Percentiles rank a stretch among this genome's conserved stretches.
Evolutionary conservation across 78 protist genomes (phyloP).

Genomic region (Dictyostelium brefeldianum): DNA sequence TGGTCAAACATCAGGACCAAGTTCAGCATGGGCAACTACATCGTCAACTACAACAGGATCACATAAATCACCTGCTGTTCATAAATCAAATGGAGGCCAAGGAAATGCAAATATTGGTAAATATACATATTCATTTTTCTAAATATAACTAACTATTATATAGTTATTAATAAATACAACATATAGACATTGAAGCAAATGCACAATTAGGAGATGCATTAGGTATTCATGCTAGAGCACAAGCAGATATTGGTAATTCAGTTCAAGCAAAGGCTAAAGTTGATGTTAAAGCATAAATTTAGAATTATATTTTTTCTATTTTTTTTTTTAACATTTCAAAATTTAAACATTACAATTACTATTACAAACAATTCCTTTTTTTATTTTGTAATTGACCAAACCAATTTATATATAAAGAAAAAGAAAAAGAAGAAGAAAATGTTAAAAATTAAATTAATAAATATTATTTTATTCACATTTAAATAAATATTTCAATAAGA

Average conservation of each 20-base stretch:
- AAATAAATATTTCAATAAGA: too few species aligned
- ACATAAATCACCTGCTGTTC: constrained; percentile 1
- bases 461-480: too few species aligned
- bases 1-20: constrained; percentile 16
- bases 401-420: too few species aligned
- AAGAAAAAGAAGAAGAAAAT: too few species aligned
- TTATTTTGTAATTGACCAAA: too few species aligned
- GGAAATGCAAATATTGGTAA: constrained; percentile 21
- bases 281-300: neutral
- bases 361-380: too few species aligned
- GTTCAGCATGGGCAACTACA: constrained; percentile 18
- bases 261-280: constrained; percentile 7
- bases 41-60: neutral
- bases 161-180: too few species aligned
- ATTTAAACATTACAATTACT: neutral
- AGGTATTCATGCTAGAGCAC: constrained; percentile 6
- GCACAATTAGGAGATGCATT: neutral
- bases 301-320: neutral
- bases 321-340: neutral
- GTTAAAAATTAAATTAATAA: too few species aligned
- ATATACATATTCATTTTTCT: neutral
- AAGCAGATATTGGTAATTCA: neutral
- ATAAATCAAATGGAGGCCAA: neutral
- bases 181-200: neutral
- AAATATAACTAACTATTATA: neutral